These are phyloP conservation scores for Pyricularia grisea DNA, from an alignment of 2,329 filamentous ascomycete species.

Conservation along the genomic window DNA sequence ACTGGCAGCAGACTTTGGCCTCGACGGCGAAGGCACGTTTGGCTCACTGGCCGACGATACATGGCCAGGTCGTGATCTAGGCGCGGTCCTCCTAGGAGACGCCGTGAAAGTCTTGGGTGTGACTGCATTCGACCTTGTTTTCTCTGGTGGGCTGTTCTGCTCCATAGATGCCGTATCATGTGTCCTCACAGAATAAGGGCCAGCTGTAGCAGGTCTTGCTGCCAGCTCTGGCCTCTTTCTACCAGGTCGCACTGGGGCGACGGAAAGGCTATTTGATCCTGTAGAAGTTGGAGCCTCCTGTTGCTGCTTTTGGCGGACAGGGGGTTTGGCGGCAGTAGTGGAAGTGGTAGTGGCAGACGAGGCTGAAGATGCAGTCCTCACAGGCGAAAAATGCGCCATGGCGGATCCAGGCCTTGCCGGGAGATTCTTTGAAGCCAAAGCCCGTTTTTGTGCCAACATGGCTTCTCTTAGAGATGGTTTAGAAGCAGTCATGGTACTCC, in stretches of 20 bases:
- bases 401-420: conserved; percentile 52
- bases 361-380: conserved; percentile 29
- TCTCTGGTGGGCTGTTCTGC: conserved; percentile 36
- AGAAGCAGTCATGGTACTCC: conserved; percentile 47
- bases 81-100: conserved; percentile 41
- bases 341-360: conserved; percentile 24
- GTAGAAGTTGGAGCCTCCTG: conserved; percentile 33
- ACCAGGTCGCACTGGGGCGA: conserved; percentile 52
- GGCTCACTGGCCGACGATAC: conserved; percentile 41
- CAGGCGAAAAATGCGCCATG: conserved; percentile 52
- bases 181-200: conserved; percentile 54
- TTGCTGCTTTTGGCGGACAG: conserved; percentile 25
- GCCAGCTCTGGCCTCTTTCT: conserved; percentile 49
- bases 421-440: conserved; percentile 39
- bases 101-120: conserved; percentile 41
- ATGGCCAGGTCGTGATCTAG: conserved; percentile 37
- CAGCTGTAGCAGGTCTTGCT: conserved; percentile 52
- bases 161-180: conserved; percentile 32
- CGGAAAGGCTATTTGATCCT: conserved; percentile 49
- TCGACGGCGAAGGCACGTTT: conserved; percentile 35
- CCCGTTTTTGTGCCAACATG: conserved; percentile 74
- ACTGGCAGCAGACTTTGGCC: conserved; percentile 7
- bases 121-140: conserved; percentile 31
- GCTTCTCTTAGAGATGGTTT: conserved; percentile 70
- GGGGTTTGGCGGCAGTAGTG: conserved; percentile 23